Base-by-base conservation (phyloP, 176 grass and related monocot species). In the Oryza australiensis region DNA sequence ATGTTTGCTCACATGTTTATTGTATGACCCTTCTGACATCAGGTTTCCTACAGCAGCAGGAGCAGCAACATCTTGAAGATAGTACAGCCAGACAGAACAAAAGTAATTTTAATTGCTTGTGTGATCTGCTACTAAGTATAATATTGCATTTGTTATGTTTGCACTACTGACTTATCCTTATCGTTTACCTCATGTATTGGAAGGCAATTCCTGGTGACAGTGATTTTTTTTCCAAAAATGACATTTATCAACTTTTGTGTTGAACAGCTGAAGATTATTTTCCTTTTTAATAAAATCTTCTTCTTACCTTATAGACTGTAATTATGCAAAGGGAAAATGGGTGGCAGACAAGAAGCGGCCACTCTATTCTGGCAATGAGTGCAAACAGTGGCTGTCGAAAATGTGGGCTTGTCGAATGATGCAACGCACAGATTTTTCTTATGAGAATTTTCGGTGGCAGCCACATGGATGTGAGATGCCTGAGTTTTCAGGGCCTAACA, bases 381-480 rank as follows among this genome's bases (percentile, higher is more conserved):
- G 96, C 87, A 95, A 94, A 70, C 89, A 87, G 60, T 99, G 90
- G 90, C 70, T 99, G 29, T 95, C 96, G 7, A 77, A 80, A 87
- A 95, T 95, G 93, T 99, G 96, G 96, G 96, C 93, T 75, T 99
- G 96, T 90, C 88, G 78, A 65, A 87, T 94, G 83, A 99, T 94
- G 93, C 59, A 84, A 83, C 93, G 91, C 13, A 29, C 73, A 23
- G 80, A 94, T 87, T 99, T 95, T 77, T 85, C 71, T 29, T 99
- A 85, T 69, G 93, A 99, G 82, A 83, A 74, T 73, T 99, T 88
- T 76, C 83, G 87, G 46, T 99, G 93, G 96, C 88, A 99, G 57
- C 91, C 93, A 68, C 74, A 90, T 72, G 73, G 68, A 38, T 99
- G 96, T 80, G 73, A 94, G 38, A 95, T 95, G 85, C 93, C 91